These are phyloP conservation scores for Sporothrix pallida DNA, from an alignment of 2,329 filamentous ascomycete genomes.

Conservation along the genomic window DNA sequence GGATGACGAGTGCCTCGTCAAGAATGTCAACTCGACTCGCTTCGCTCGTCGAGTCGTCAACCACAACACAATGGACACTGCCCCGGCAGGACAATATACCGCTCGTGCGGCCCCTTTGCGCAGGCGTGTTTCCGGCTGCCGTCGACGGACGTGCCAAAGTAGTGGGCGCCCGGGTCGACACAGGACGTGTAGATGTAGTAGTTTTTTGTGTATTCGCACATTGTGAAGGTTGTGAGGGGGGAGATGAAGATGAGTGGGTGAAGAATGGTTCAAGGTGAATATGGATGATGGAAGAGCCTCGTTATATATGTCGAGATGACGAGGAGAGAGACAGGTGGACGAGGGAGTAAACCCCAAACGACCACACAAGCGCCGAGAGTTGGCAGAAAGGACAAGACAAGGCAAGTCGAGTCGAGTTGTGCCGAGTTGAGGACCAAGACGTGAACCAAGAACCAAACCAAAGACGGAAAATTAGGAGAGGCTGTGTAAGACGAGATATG, in stretches of 20 bases:
- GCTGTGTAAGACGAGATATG: neutral
- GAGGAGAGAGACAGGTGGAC: neutral
- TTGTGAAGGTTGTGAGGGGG: conserved; percentile 42
- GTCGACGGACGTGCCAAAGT: conserved; percentile 72
- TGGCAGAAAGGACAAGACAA: no score
- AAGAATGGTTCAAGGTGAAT: no score
- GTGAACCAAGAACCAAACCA: no score
- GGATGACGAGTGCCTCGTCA: no score
- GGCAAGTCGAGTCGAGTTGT: neutral
- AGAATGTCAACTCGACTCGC: neutral
- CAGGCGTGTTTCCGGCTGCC: conserved; percentile 66
- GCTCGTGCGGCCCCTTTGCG: conserved; percentile 69
- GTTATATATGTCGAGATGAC: neutral
- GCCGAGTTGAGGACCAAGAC: no score
- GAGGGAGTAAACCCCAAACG: conserved; percentile 1
- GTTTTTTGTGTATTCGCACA: conserved; percentile 74
- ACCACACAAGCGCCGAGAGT: neutral
- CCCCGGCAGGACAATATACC: conserved; percentile 73
- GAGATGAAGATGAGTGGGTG: neutral
- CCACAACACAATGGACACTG: conserved; percentile 60
- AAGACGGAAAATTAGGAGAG: neutral
- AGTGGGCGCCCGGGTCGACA: conserved; percentile 70
- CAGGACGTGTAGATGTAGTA: conserved; percentile 79
- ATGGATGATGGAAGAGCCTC: neutral
- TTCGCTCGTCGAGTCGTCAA: neutral